Base-by-base conservation (phyloP, 108 stramenopile species). In the Fragilaria radians region DNA sequence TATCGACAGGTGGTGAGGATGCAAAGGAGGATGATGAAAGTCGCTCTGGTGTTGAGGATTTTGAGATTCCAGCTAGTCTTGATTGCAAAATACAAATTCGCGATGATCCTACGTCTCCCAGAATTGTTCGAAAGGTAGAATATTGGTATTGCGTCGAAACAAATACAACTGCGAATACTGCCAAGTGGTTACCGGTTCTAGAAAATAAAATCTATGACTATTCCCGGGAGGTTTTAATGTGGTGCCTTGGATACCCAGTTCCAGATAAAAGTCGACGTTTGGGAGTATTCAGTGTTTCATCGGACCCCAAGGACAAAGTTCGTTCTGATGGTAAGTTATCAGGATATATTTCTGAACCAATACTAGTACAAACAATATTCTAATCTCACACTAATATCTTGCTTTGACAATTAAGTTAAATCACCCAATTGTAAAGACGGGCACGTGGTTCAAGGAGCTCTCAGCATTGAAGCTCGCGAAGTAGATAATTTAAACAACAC, bases 401-500 rank as follows among this genome's bases (percentile, higher is more conserved):
- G n/a, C n/a, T n/a, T n/a, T n/a, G n/a, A n/a, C 4, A 4, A 48
- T 48, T 48, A 48, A 19, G 47, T 22, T 1, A 19, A 48, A 48
- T 23, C 19, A 23, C 22, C 1, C 22, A 23, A 52, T 26, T 18
- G 25, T 27, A 27, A 52, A 27, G 52, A 57, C 28, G 32, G 55
- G 32, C 34, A 32, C 55, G 55, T 57, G n/a, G n/a, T 57, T 57
- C 30, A n/a, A 19, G 55, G 55, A 2, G 17, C n/a, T 22, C 19
- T 57, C 25, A 36, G 32, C 3, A 46, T 57, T 32, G 55, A 27
- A 17, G 31, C 55, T 4, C 30, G 33, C 2, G 31, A 32, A 21
- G 31, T 1, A 11, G 55, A 57, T 36, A 32, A 57, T 36, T 32
- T 57, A 17, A 21, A 22, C n/a, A 27, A 57, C 55, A 34, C 55